Base-by-base conservation (phyloP, 805 yeast genomes). In the Sugiyamaella qingdaonensis region DNA sequence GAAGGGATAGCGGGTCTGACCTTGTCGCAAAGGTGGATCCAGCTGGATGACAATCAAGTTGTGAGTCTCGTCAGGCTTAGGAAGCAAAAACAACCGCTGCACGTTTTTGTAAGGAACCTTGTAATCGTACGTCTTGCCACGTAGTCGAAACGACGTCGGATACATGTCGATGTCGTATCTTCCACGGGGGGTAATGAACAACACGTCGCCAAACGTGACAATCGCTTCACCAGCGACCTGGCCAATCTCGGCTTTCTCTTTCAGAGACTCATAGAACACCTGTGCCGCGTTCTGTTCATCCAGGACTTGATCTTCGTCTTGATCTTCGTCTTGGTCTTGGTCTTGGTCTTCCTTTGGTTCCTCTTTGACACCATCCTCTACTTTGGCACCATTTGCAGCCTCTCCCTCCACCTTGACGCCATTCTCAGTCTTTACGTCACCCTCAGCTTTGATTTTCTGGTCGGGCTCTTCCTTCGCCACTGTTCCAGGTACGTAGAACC, bases 101-200 rank as follows among this genome's bases (percentile, higher is more conserved):
- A 94, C 84, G 66, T 90, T 94, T 64, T 84, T 79, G 70, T 88
- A 92, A 68, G 87, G 96, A 55, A 94, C 80, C 72, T 92, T 94
- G 77, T 94, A 95, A 68, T 94, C 99, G 72, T 94, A 94, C 1
- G 98, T 94, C 71, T 92, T 94, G 68, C 99, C 99, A 64, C 99
- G 83, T 49, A 94, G 78, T 66, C 98, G 83, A 70, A 94, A 80
- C 49, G 94, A 86, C 31, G 81, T 80, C 34, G 88, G 84, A 71
- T 88, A 94, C 84, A 94, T 85, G 70, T 92, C 97, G 62, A 94
- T 86, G 69, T 94, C 98, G 69, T 91, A 94, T 70, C 99, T 92
- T 59, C 99, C 99, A 78, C 99, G 85, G 64, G 99, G 99, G 1
- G 98, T 94, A 54, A 94, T 81, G 77, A 94, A 89, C 67, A 92